Conservation (phyloP, 129 eudicot genomes). For the Artemisia argyi region DNA sequence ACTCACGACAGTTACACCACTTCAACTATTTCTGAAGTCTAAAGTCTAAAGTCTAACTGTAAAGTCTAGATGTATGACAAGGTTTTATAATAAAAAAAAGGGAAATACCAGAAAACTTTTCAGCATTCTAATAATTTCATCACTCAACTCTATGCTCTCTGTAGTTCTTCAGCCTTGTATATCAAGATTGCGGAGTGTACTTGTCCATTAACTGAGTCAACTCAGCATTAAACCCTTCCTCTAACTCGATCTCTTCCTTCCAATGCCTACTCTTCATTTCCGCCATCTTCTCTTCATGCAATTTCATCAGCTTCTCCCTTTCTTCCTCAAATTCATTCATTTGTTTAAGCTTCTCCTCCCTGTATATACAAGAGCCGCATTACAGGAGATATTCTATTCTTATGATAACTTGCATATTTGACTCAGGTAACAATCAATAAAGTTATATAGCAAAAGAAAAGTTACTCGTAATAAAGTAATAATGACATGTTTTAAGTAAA, state of each 20-base stretch:
- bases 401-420: not conserved
- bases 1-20: not conserved
- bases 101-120: not conserved
- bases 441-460: too few relatives aligned
- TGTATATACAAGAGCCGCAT: constrained; percentile 11
- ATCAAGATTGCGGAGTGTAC: constrained; percentile 45
- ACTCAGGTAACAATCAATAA: not conserved
- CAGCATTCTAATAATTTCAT: not conserved
- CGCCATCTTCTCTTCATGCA: constrained; percentile 40
- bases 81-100: not conserved
- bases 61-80: not conserved
- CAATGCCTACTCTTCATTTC: constrained; percentile 48
- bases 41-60: not conserved
- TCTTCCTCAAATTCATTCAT: constrained; percentile 34
- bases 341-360: constrained; percentile 26
- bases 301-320: constrained; percentile 25
- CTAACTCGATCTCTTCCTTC: constrained; percentile 57
- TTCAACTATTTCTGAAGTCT: constrained; percentile 9
- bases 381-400: not conserved
- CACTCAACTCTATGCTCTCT: constrained; percentile 6
- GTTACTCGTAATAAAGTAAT: too few relatives aligned
- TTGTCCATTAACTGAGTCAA: constrained; percentile 50
- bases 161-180: constrained; percentile 13
- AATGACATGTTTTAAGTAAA: not conserved
- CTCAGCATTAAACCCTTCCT: constrained; percentile 53